phyloP scores from a whole-genome alignment of 345 rosid genomes.

The Acer negundo region DNA sequence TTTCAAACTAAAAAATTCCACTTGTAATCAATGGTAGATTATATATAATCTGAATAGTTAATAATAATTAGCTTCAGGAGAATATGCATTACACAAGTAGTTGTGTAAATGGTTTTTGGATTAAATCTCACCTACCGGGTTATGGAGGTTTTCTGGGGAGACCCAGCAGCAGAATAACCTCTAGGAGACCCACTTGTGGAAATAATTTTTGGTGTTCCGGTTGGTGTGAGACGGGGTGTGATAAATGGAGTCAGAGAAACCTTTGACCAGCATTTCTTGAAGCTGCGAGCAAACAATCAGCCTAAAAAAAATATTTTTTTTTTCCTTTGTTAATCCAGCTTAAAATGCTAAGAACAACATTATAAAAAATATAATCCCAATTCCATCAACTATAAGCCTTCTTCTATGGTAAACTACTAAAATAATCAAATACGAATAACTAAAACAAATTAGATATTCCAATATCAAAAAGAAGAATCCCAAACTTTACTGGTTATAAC shows the following conservation, averaged over 20 bases:
- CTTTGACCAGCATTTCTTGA: slow-evolving; percentile 52
- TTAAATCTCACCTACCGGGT: too few relatives aligned
- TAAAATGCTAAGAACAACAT: slow-evolving; percentile 3
- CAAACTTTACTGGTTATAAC: not conserved
- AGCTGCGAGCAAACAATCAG: slow-evolving; percentile 39
- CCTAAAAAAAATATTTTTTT: not conserved
- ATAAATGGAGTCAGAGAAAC: slow-evolving; percentile 75
- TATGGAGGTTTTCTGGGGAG: slow-evolving; percentile 53
- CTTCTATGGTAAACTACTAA: not conserved
- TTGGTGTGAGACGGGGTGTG: slow-evolving; percentile 80
- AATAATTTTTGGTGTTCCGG: slow-evolving; percentile 71
- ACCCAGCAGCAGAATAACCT: slow-evolving; percentile 65
- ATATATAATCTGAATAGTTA: too few relatives aligned
- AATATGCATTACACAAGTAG: too few relatives aligned
- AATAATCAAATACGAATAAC: not conserved
- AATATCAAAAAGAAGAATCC: not conserved
- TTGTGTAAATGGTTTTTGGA: too few relatives aligned
- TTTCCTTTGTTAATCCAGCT: not conserved
- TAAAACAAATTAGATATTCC: not conserved
- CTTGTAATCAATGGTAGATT: too few relatives aligned
- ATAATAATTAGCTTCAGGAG: too few relatives aligned
- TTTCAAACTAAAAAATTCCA: too few relatives aligned
- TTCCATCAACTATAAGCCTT: not conserved
- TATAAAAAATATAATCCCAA: not conserved
- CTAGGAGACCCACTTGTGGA: slow-evolving; percentile 70